Evolutionary conservation across 2,329 filamentous ascomycete species (phyloP), one percentile per base, ranked within the genome.

Genomic region (Septoria petroselini): DNA sequence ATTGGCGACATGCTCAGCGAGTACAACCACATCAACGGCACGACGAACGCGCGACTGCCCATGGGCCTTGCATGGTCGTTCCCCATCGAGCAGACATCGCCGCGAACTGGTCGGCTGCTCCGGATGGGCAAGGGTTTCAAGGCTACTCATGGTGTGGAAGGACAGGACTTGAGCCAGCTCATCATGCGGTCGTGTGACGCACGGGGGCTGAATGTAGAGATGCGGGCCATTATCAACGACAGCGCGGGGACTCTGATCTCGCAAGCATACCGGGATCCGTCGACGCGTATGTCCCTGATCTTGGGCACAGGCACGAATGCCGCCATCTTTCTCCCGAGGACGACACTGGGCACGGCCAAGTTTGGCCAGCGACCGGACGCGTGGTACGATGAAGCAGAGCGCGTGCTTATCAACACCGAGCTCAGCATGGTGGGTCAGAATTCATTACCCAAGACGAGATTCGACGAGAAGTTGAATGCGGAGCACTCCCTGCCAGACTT

Each of bases 1-100:
- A 82, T 85, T 49, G 73, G 75, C 35, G 71, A 75, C 7, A 78
- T 79, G 65, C 67, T 84, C 40, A 65, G 67, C 17, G 66, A 72
- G 23, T 69, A 72, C 46, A 72, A 65, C 37, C 65, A 68, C 41
- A 63, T 62, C 43, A 61, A 61, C n/a, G 61, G 64, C 39, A 62
- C 60, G 4, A 55, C 58, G 1, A 55, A 62, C 11, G 64, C 65
- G 3, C 71, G 70, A 8, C 66, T 84, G 48, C 71, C 75, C 4
- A 79, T 84, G 73, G 82, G 82, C 3, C 60, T 85, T 55, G 79
- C 82, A 2, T 85, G 82, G 82, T 83, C 81, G 2, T 84, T 85
- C 64, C 82, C 82, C 0, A 75, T 85, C 47, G 78, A 83, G 66
- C 80, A 84, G 68, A 84, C 80, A 4, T 83, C 80, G 9, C 73